Evolutionary conservation across 73 alveolate genomes (phyloP), one percentile per base, ranked within the genome.

Genomic region (Stentor roeselii): DNA sequence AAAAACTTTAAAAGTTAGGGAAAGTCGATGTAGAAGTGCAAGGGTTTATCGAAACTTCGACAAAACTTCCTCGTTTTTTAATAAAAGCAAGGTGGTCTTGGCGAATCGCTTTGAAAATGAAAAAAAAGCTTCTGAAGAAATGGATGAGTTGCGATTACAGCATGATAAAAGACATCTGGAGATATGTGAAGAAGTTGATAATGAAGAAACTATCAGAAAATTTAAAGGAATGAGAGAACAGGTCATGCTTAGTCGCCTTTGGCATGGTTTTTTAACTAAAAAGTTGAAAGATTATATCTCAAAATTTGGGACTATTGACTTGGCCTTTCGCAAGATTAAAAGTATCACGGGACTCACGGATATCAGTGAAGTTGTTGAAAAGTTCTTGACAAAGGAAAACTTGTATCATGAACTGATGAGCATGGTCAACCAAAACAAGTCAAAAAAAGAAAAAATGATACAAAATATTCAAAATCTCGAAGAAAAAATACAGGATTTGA

Each of bases 351-450:
- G 80, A 1, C 41, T 67, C 14, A n/a, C 21, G 1, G 80, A 67
- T 67, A 67, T 67, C 21, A 67, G 34, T 32, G 41, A 1, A 30
- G 80, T 67, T 67, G 37, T 67, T 67, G 80, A 67, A n/a, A 67
- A 67, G 34, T 67, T 67, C 34, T 34, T 67, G 34, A 67, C 80
- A 30, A 67, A 32, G 27, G 80, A 67, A 32, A 21, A 67, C 80
- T 67, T 40, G 21, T 67, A 67, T 67, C 41, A 21, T 0, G 80
- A 67, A 2, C 42, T 67, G 37, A 67, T 67, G 80, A 67, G 34
- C 21, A 50, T 50, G 67, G 21, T 50, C 6, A 11, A 11, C 6
- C 67, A 50, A 50, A 50, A 50, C 21, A 50, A 50, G 21, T 6
- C 6, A 11, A 21, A 11, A 50, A 50, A 50, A 50, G 67, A 50